Evolutionary conservation across 1,139 yeast genomes (phyloP).

Genomic region (Groenewaldozyma sp.): DNA sequence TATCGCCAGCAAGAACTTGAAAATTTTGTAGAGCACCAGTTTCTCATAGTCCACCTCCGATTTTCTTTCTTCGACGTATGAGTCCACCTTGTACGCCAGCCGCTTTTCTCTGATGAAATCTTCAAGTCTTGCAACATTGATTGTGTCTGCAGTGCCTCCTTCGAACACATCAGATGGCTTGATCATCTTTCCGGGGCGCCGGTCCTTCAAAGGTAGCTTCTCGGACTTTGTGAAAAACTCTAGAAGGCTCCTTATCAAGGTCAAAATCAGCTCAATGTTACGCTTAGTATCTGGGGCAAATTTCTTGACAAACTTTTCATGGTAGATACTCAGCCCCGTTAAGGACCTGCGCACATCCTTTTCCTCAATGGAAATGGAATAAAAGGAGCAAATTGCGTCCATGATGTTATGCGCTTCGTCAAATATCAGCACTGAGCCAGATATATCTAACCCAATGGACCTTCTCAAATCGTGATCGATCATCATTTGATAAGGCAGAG

Average conservation of each 20-base stretch:
- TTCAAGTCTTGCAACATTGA: slow-evolving; percentile 63
- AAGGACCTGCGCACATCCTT: slow-evolving; percentile 40
- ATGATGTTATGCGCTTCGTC: slow-evolving; percentile 91
- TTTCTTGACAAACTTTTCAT: slow-evolving; percentile 48
- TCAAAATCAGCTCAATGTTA: slow-evolving; percentile 54
- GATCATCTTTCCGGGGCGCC: slow-evolving; percentile 47
- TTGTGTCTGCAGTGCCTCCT: slow-evolving; percentile 54
- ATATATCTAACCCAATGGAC: slow-evolving; percentile 49
- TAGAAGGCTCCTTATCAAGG: slow-evolving; percentile 44
- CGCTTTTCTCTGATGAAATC: slow-evolving; percentile 57
- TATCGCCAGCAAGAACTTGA: slow-evolving; percentile 55
- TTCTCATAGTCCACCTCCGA: slow-evolving; percentile 17
- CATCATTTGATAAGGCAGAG: slow-evolving; percentile 79
- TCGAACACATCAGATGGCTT: slow-evolving; percentile 45
- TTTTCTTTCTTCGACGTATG: slow-evolving; percentile 42
- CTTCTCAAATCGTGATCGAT: slow-evolving; percentile 57
- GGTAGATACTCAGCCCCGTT: slow-evolving; percentile 44
- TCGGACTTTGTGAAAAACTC: slow-evolving; percentile 35
- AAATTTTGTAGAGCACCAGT: slow-evolving; percentile 59
- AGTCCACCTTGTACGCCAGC: slow-evolving; percentile 76
- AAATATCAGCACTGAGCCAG: slow-evolving; percentile 61
- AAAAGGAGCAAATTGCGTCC: slow-evolving; percentile 63
- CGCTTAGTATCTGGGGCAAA: slow-evolving; percentile 70
- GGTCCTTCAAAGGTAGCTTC: slow-evolving; percentile 22
- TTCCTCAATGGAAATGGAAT: slow-evolving; percentile 51